Base-by-base conservation (phyloP, 2,329 filamentous ascomycete species). In the Trichoderma sp. region DNA sequence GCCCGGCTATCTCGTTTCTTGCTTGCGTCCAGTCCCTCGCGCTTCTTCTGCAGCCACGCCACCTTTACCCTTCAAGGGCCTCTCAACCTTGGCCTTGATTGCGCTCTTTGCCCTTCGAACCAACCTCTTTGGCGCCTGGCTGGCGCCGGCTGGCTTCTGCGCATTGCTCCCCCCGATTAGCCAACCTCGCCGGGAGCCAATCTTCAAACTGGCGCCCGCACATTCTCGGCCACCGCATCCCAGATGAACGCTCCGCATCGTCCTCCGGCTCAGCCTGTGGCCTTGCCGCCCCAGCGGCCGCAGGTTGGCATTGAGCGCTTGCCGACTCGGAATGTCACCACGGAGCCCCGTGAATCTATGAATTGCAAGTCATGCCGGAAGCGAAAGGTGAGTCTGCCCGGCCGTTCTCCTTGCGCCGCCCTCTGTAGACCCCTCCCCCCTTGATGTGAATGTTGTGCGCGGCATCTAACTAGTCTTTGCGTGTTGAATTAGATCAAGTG, bases 291-390 rank as follows among this genome's bases (percentile, higher is more conserved):
- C 74, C 88, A 92, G 77, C 88, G 93, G 77, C 91, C 92, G 32
- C 91, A 93, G 84, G 91, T 95, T 77, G 91, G 92, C 79, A 95
- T 95, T 80, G 92, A 95, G 82, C 89, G 93, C 73, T 84, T 95
- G 75, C 91, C 92, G 30, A 87, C 90, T 69, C 89, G 91, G 74
- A 90, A 92, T 55, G 85, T 89, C 81, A 90, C 87, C 81, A 91
- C 89, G 77, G 92, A 96, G 80, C 93, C 92, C 53, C 90, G 92
- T 77, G 94, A 97, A 85, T 93, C 92, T 39, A 97, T 97, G 94
- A 97, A 97, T 81, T 97, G 94, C 89, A 97, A 97, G 82, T 96
- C 93, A 71, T 97, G 94, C 85, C 89, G 94, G 76, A 97, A 97
- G 83, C 88, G 94, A 84, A 97, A 97, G 91, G 93, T 95, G 82